Evolutionary conservation across 1,139 yeast species (phyloP), one percentile per base, ranked within the genome.

Genomic region (Geotrichum histeridarum): DNA sequence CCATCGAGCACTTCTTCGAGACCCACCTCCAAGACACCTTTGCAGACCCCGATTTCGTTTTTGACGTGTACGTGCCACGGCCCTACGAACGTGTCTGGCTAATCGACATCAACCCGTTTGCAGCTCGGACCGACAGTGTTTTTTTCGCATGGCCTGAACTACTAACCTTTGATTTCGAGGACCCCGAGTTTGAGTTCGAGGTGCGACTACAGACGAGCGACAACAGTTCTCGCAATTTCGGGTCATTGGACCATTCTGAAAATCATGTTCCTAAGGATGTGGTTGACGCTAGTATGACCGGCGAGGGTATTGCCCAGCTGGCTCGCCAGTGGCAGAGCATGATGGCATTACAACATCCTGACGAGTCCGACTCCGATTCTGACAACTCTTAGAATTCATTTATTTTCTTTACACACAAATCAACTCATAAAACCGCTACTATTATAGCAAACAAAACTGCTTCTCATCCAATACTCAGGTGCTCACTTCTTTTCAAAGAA

Each of bases 211-310:
- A 93, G 11, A 77, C 82, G 1, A 81, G 82, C 43, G 82, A 85
- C 56, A 76, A 86, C 31, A 85, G 87, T 0, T 61, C 73, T 4
- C 54, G 70, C 1, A 75, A 93, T 35, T 88, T 90, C 71, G 84
- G 88, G 0, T 73, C 82, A 0, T 86, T 85, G 61, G 95, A 89
- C 54, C 93, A 87, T 66, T 81, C 95, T 2, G 96, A 91, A 64
- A 89, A 85, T 66, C 91, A 86, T 64, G 96, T 93, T 1, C 99
- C 99, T 0, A 75, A 80, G 53, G 99, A 93, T 63, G 82, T 94
- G 33, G 84, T 93, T 4, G 94, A 89, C 67, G 96, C 97, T 0
- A 77, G 88, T 32, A 67, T 81, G 59, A 82, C 86, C n/a, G 67
- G 68, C 12, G 55, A 56, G n/a, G 65, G 65, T 5, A 65, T 67